Evolutionary conservation across 202 grass and related monocot species (phyloP).

Genomic region (Setaria viridis): DNA sequence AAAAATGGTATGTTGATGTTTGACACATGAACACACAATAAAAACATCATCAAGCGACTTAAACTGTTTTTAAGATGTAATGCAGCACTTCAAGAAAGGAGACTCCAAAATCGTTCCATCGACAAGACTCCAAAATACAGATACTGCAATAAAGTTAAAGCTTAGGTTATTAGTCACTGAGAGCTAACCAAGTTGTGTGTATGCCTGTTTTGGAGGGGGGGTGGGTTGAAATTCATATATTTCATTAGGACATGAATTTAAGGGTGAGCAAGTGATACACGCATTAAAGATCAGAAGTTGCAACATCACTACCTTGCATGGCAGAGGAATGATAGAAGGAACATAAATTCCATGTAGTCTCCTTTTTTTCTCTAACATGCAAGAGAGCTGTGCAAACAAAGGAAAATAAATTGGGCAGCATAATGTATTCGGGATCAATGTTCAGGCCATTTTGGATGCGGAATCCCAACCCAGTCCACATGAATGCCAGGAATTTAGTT

Average conservation of each 20-base stretch:
- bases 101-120: neutral
- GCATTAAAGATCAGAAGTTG: neutral
- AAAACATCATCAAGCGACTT: neutral
- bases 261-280: neutral
- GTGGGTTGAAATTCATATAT: too few relatives aligned
- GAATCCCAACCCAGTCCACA: neutral
- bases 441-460: neutral
- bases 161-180: neutral
- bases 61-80: neutral
- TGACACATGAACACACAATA: neutral
- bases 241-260: too few relatives aligned
- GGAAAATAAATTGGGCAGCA: neutral
- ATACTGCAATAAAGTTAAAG: neutral
- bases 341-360: neutral
- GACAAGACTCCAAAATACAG: constrained; percentile 7
- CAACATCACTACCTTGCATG: neutral
- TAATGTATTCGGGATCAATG: neutral
- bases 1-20: neutral
- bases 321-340: constrained; percentile 1
- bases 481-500: constrained; percentile 4
- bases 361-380: too few relatives aligned
- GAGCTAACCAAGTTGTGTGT: neutral
- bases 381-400: too few relatives aligned
- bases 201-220: too few relatives aligned
- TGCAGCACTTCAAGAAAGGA: constrained; percentile 12